Percentiles rank a stretch among this genome's conserved stretches.
Conservation (phyloP, 2,329 filamentous ascomycete species). For the Periglandula ipomoeae region DNA sequence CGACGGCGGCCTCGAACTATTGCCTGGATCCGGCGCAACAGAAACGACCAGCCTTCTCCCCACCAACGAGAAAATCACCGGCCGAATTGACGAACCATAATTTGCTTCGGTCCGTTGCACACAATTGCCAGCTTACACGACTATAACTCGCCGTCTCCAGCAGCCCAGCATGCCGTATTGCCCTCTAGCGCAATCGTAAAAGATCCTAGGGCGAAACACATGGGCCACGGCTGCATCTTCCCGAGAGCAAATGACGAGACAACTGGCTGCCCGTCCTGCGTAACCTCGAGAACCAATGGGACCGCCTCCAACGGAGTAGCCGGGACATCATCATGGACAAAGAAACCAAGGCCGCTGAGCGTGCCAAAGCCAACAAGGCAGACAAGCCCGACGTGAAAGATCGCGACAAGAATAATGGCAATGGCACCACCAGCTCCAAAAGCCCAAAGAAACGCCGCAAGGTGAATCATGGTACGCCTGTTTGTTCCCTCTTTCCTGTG, state of each 20-base stretch:
- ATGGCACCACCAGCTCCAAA: constrained; percentile 21
- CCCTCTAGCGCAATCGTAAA: constrained; percentile 2
- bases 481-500: background rate
- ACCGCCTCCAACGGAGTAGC: constrained; percentile 18
- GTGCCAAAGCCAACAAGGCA: constrained; percentile 18
- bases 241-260: constrained; percentile 22
- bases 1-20: background rate
- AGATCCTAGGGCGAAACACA: background rate
- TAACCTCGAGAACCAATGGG: constrained; percentile 23
- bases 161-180: constrained; percentile 7
- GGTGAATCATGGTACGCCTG: constrained; percentile 71
- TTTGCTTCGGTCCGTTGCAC: constrained; percentile 1
- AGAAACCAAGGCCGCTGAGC: constrained; percentile 20
- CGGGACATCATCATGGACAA: constrained; percentile 23
- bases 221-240: constrained; percentile 16
- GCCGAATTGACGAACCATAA: constrained; percentile 1
- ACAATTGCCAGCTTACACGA: background rate
- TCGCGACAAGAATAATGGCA: background rate
- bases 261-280: constrained; percentile 20
- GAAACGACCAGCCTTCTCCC: background rate
- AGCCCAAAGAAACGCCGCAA: constrained; percentile 80
- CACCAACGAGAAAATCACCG: background rate
- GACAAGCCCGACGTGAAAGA: constrained; percentile 9
- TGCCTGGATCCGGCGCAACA: background rate
- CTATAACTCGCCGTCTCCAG: constrained; percentile 1